Percentiles rank a stretch among this genome's conserved stretches.
These are phyloP conservation scores for Nadsonia commutata DNA, from an alignment of 1,139 yeast genomes.

Conservation along the genomic window DNA sequence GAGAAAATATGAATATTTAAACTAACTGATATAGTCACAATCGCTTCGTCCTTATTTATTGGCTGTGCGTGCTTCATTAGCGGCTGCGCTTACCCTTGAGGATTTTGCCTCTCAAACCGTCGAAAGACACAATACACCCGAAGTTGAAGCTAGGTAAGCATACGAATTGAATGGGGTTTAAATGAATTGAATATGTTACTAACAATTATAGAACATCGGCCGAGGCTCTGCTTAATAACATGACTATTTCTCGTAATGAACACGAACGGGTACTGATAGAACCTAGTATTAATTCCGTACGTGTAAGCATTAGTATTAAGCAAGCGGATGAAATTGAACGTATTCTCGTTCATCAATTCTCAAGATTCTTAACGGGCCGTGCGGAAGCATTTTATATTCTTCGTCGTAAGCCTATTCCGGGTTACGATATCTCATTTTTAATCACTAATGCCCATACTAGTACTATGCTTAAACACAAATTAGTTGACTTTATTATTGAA, in stretches of 20 bases:
- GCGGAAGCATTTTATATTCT: constrained; percentile 89
- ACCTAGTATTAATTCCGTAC: constrained; percentile 74
- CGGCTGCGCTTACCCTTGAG: constrained; percentile 89
- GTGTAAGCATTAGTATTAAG: constrained; percentile 83
- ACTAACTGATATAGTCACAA: constrained; percentile 44
- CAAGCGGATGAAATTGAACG: constrained; percentile 97
- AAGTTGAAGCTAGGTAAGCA: constrained; percentile 56
- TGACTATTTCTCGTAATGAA: constrained; percentile 85
- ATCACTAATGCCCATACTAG: constrained; percentile 93
- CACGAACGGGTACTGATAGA: constrained; percentile 87
- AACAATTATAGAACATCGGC: constrained; percentile 51
- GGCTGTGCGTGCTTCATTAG: constrained; percentile 85
- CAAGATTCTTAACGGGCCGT: constrained; percentile 83
- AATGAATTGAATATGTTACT: too few relatives aligned
- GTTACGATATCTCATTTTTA: constrained; percentile 85
- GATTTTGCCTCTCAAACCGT: constrained; percentile 91
- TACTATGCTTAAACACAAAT: constrained; percentile 85
- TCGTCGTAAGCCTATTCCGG: constrained; percentile 81
- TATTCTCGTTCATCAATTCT: constrained; percentile 84
- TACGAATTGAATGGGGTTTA: too few relatives aligned
- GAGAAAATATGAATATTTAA: background rate
- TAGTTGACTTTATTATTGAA: constrained; percentile 91
- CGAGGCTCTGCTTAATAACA: constrained; percentile 77
- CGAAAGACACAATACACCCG: constrained; percentile 96
- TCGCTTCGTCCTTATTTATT: constrained; percentile 88